A percentile compares a stretch with the other conserved stretches of the same genome.
These are phyloP conservation scores for Saturnispora dispora DNA, from an alignment of 805 yeast species.

Conservation along the genomic window DNA sequence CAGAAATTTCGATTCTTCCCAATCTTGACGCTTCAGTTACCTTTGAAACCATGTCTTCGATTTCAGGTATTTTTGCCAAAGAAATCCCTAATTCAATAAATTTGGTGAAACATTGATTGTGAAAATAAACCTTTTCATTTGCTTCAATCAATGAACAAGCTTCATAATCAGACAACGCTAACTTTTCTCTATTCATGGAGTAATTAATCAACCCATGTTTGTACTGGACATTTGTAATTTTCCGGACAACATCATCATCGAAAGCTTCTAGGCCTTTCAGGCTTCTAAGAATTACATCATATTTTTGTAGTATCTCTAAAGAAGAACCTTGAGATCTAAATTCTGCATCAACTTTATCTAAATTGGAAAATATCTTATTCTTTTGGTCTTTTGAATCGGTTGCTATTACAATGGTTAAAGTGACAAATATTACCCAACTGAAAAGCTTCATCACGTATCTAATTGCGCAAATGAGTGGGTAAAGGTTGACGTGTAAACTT, in stretches of 20 bases:
- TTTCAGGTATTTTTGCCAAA: constrained; percentile 31
- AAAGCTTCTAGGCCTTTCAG: constrained; percentile 13
- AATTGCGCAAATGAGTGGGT: neutral
- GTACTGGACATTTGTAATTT: constrained; percentile 39
- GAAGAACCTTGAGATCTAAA: constrained; percentile 24
- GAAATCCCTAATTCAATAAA: constrained; percentile 41
- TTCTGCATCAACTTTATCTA: constrained; percentile 9
- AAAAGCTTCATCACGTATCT: neutral
- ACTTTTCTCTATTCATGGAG: constrained; percentile 43
- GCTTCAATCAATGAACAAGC: constrained; percentile 35
- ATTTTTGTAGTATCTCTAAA: constrained; percentile 23
- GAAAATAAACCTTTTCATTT: constrained; percentile 9
- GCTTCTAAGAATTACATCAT: constrained; percentile 19
- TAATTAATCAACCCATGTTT: constrained; percentile 56
- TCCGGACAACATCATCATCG: constrained; percentile 11
- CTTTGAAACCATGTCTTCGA: constrained; percentile 5
- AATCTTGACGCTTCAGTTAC: neutral
- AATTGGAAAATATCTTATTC: neutral
- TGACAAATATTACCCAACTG: neutral
- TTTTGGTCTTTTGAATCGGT: neutral
- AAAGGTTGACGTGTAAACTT: constrained; percentile 1
- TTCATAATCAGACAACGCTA: constrained; percentile 46
- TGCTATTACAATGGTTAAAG: neutral
- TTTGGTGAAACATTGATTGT: constrained; percentile 41
- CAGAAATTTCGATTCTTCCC: neutral